Evolutionary conservation across 2,329 filamentous ascomycete species (phyloP), one percentile per base, ranked within the genome.

Genomic region (Emergomyces pasteurianus): DNA sequence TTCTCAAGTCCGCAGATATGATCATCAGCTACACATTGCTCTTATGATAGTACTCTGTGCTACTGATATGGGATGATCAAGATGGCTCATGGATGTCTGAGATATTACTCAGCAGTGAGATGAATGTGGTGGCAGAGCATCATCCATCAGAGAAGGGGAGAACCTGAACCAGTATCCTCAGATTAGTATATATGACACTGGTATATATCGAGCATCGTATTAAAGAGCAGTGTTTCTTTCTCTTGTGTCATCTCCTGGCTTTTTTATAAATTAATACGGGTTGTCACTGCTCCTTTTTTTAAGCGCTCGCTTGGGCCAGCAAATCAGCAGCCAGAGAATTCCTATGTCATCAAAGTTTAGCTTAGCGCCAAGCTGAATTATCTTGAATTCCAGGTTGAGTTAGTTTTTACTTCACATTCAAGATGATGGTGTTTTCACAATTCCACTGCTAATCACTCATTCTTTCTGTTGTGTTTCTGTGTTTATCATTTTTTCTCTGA

Each of bases 401-500:
- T 42, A 16, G 40, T 18, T 42, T 42, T 42, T 26, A 21, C 46
- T 23, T 4, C 46, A 50, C 3, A 12, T 10, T 50, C 4, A 0
- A 50, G 26, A 50, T 31, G 16, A 26, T 26, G 23, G 9, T 31
- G 5, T 1, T 50, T n/a, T 16, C 47, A 50, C 9, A 18, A 31
- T 18, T 2, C 47, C 21, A n/a, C 47, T 23, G 47, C 26, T 31
- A 50, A 28, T 31, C 12, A 6, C 23, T 14, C 47, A n/a, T 31
- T 21, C 18, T 3, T 53, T 53, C 16, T 53, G 47, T 23, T 50
- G 12, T n/a, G 10, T 28, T 10, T 47, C 43, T 21, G 2, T 28
- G 23, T 16, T 18, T 16, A 50, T 50, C 31, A 28, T 28, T 18
- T 56, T 21, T 23, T 42, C 46, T 64, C 61, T 64, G 61, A 64